Evolutionary conservation across 768 basidiomycete species (phyloP).

Genomic region (Lanmaoa pseudosensibilis): DNA sequence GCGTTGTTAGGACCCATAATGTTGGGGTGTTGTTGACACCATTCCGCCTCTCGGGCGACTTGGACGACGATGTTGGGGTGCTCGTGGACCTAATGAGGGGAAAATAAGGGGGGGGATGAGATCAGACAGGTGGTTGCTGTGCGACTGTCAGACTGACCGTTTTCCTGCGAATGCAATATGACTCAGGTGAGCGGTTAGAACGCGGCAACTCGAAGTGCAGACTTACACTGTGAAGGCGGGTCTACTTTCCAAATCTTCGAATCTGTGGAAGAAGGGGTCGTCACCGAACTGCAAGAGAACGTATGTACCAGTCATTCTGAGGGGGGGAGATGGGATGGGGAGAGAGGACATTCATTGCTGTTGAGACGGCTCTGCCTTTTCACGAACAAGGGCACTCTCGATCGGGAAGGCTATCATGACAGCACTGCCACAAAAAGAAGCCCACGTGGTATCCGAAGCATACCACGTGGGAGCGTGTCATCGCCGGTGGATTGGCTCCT

Average conservation of each 20-base stretch:
- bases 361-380: conserved; percentile 29
- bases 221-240: conserved; percentile 70
- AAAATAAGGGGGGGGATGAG: background rate
- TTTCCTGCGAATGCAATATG: conserved; percentile 13
- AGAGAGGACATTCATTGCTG: conserved; percentile 13
- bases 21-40: conserved; percentile 65
- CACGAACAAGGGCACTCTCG: conserved; percentile 41
- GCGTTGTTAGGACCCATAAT: conserved; percentile 83
- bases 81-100: conserved; percentile 46
- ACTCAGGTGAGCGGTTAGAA: conserved; percentile 2
- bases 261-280: conserved; percentile 59
- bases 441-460: conserved; percentile 32
- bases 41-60: conserved; percentile 61
- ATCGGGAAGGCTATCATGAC: conserved; percentile 37
- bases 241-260: conserved; percentile 62
- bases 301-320: conserved; percentile 40
- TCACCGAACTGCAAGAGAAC: conserved; percentile 64
- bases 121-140: background rate
- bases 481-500: conserved; percentile 13
- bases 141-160: conserved; percentile 16
- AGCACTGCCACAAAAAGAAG: conserved; percentile 31
- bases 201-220: background rate
- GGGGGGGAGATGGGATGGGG: conserved; percentile 22
- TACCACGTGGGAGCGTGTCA: conserved; percentile 38
- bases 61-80: conserved; percentile 63